Percentiles rank a stretch among this genome's conserved stretches.
phyloP scores from a whole-genome alignment of 345 rosid species.

The Camelina hispida region DNA sequence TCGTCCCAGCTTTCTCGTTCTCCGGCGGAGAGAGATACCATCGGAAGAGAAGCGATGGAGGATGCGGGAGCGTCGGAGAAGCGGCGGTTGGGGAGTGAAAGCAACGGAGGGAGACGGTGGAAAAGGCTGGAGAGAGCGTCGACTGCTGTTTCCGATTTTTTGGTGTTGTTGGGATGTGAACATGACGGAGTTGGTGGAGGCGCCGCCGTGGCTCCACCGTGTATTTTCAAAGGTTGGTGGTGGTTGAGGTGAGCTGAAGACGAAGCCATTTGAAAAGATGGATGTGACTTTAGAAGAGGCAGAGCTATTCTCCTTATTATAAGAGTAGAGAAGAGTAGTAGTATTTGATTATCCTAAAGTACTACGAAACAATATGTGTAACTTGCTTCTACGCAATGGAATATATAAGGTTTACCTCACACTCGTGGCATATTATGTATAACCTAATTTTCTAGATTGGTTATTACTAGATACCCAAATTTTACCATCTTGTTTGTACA shows the following conservation, averaged over 20 bases:
- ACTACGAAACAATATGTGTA: no score
- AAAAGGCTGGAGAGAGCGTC: conserved; percentile 72
- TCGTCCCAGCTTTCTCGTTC: not conserved
- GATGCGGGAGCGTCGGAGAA: conserved; percentile 25
- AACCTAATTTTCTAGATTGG: conserved; percentile 7
- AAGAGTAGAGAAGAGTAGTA: no score
- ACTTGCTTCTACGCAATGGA: not conserved
- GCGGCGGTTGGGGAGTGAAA: conserved; percentile 67
- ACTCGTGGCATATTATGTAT: conserved; percentile 1
- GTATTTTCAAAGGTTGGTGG: conserved; percentile 47
- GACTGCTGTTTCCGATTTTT: conserved; percentile 49
- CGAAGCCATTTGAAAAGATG: conserved; percentile 31
- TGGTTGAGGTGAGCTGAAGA: conserved; percentile 59
- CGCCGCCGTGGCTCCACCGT: conserved; percentile 63
- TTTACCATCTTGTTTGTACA: not conserved
- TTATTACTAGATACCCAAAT: not conserved
- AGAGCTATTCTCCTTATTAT: no score
- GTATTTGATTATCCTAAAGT: no score
- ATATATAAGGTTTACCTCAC: conserved; percentile 35
- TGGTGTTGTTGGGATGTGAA: conserved; percentile 46
- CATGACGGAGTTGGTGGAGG: conserved; percentile 87
- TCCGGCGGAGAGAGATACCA: conserved; percentile 48
- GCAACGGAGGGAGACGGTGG: conserved; percentile 77
- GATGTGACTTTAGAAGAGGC: conserved; percentile 5
- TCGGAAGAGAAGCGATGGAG: conserved; percentile 43